These are phyloP conservation scores for Chalciporus piperatus DNA, from an alignment of 768 basidiomycete species.

Conservation along the genomic window DNA sequence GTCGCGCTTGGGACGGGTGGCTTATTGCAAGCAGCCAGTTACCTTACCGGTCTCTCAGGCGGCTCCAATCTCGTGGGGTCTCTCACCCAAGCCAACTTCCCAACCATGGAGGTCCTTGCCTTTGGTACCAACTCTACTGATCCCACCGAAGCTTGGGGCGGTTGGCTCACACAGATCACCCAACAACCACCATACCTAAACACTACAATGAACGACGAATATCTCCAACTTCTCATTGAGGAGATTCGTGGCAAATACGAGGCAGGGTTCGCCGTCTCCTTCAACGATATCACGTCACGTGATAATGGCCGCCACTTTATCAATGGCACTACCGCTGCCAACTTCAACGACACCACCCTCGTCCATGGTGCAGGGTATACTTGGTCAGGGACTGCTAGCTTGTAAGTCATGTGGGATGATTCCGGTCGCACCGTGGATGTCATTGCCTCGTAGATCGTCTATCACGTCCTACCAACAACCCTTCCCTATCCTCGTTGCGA, in stretches of 20 bases:
- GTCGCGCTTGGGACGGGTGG: constrained; percentile 30
- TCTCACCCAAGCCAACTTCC: not conserved
- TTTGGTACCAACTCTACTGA: not conserved
- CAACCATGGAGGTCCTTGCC: not conserved
- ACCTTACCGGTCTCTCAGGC: constrained; percentile 35
- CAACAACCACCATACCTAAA: not conserved
- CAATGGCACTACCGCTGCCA: not conserved
- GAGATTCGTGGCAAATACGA: not conserved
- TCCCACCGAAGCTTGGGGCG: not conserved
- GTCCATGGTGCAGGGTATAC: constrained; percentile 25
- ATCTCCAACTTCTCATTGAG: not conserved
- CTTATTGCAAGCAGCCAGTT: constrained; percentile 36
- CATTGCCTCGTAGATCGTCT: constrained; percentile 15
- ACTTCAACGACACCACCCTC: constrained; percentile 14
- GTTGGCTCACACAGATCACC: not conserved
- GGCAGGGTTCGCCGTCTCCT: not conserved
- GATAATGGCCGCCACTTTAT: not conserved
- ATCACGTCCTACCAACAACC: constrained; percentile 33
- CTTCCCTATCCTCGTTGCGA: constrained; percentile 32
- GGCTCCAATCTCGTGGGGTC: not conserved
- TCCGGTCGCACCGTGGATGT: too few species aligned
- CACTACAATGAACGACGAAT: not conserved
- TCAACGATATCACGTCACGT: not conserved
- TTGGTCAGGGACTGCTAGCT: constrained; percentile 24
- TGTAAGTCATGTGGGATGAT: constrained; percentile 12